Evolutionary conservation across 2,329 filamentous ascomycete genomes (phyloP).

Genomic region (Furcasterigmium sp.): DNA sequence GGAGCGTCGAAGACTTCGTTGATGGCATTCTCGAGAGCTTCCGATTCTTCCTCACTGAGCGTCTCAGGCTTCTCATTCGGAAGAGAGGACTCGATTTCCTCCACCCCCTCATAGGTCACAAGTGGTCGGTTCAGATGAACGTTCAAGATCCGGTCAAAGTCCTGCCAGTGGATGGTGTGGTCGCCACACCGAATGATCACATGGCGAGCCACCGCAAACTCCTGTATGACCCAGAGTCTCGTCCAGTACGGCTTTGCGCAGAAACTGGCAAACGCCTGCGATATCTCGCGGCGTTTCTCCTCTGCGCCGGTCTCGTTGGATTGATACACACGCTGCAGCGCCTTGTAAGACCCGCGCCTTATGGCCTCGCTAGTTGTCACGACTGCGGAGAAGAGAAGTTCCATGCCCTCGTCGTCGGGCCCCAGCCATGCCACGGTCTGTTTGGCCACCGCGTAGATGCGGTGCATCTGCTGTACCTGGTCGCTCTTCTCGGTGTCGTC

Average conservation of each 20-base stretch:
- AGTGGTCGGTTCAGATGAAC: no score
- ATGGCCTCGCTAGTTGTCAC: not conserved
- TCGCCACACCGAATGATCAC: conserved; percentile 20
- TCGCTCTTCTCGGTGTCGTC: conserved; percentile 12
- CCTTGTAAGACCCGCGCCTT: not conserved
- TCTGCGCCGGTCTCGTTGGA: not conserved
- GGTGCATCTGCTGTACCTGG: conserved; percentile 13
- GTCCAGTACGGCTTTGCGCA: conserved; percentile 29
- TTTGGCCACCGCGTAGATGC: conserved; percentile 11
- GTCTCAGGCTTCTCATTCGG: no score
- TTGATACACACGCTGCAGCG: not conserved
- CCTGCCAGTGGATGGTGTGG: not conserved
- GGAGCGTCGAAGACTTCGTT: no score
- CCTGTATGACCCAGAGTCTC: conserved; percentile 25
- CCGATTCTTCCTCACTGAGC: no score
- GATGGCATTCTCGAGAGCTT: no score
- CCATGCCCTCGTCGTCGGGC: not conserved
- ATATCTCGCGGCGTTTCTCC: no score
- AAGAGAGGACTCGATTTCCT: no score
- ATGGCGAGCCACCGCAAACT: conserved; percentile 17
- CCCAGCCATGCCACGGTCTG: conserved; percentile 15
- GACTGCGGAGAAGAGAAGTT: not conserved
- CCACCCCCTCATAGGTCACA: no score
- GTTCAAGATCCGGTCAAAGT: not conserved
- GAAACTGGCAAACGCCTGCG: conserved; percentile 6